Conservation (phyloP, 129 eudicot genomes). For the Chrysanthemum makinoi region DNA sequence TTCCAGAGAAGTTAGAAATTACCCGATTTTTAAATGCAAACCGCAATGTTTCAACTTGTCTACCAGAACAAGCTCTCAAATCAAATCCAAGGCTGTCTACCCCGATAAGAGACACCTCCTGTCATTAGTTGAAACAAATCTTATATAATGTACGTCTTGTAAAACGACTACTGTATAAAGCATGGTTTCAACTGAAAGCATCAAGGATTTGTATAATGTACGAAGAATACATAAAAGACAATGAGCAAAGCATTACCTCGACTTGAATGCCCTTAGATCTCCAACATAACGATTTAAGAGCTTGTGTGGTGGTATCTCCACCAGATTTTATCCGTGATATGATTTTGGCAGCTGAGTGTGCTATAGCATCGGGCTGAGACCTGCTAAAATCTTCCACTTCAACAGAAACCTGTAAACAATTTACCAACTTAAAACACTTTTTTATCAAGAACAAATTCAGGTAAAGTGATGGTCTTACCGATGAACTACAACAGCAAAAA, state of each 20-base stretch:
- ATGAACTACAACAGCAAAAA: neutral
- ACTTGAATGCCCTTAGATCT: conserved; percentile 84
- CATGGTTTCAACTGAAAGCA: neutral
- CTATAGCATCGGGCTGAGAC: conserved; percentile 78
- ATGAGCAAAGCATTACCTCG: conserved; percentile 49
- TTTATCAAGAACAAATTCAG: neutral
- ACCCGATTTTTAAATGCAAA: conserved; percentile 75
- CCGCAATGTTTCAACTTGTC: conserved; percentile 82
- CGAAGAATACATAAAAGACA: neutral
- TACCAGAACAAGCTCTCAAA: conserved; percentile 79
- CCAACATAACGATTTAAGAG: conserved; percentile 79
- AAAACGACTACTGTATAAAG: neutral
- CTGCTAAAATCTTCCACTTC: conserved; percentile 80
- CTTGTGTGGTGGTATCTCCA: conserved; percentile 69
- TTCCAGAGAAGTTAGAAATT: conserved; percentile 11
- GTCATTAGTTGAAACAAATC: conserved; percentile 18
- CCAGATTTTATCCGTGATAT: conserved; percentile 74
- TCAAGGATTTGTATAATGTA: conserved; percentile 1
- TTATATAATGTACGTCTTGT: neutral
- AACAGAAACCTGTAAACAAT: conserved; percentile 44
- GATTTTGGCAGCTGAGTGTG: conserved; percentile 83
- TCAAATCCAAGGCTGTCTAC: conserved; percentile 88
- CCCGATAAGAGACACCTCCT: conserved; percentile 84
- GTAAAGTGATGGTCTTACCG: neutral
- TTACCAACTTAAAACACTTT: conserved; percentile 3